Percentiles rank a stretch among this genome's conserved stretches.
Conservation (phyloP, 805 yeast genomes). For the Lipomyces oligophaga region DNA sequence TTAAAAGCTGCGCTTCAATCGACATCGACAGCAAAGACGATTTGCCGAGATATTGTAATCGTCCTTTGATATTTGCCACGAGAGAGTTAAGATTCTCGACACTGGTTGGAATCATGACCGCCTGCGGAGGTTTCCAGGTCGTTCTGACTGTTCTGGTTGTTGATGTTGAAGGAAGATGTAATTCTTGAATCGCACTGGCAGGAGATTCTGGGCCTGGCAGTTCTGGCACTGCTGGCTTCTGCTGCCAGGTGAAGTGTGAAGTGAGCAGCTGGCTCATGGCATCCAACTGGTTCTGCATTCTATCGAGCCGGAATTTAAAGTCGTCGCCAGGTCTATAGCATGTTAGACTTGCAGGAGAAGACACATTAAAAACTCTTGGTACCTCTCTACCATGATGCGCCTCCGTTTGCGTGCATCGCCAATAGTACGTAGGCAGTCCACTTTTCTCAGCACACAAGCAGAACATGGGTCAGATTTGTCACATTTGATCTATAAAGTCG, state of each 20-base stretch:
- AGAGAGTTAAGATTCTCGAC: constrained; percentile 3
- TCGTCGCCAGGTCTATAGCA: constrained; percentile 1
- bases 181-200: background rate
- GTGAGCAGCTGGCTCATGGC: constrained; percentile 1
- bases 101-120: background rate
- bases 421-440: constrained; percentile 11
- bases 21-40: constrained; percentile 23
- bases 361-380: background rate
- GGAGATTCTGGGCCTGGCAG: background rate
- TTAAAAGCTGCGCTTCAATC: constrained; percentile 14
- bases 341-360: background rate
- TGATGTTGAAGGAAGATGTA: background rate
- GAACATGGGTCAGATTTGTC: constrained; percentile 14
- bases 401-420: constrained; percentile 19
- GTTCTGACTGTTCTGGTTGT: too few relatives aligned
- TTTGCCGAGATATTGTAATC: constrained; percentile 14
- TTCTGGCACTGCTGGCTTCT: background rate
- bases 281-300: constrained; percentile 22
- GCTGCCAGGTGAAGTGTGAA: background rate
- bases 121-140: background rate
- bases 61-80: constrained; percentile 12
- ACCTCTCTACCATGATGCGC: background rate
- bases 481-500: constrained; percentile 12
- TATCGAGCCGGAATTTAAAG: constrained; percentile 8
- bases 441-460: constrained; percentile 1